Base-by-base conservation (phyloP, 768 basidiomycete species). In the Leccinum disarticulatum region DNA sequence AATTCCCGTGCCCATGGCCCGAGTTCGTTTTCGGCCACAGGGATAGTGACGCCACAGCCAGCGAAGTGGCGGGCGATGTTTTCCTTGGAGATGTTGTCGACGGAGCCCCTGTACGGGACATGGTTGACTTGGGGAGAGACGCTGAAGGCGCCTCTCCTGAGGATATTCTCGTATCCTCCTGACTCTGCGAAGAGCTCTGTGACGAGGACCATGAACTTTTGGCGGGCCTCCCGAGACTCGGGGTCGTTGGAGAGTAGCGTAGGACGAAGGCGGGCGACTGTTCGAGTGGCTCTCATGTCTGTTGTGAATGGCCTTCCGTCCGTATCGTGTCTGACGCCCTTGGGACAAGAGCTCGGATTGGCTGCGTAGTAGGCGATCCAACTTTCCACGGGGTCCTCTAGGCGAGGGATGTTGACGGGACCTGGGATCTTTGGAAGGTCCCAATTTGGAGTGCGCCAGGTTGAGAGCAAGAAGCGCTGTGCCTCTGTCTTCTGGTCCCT, bases 191-290 rank as follows among this genome's bases (percentile, higher is more conserved):
- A 80, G 58, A 81, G 67, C 56, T 76, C 74, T 15, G 73, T 77
- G 10, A 75, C 77, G 47, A 71, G 63, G 0, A 70, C 58, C 76
- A 77, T 76, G 66, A 79, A 79, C 64, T 73, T 77, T 22, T 73
- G 71, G 55, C 78, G 76, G 17, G 73, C 59, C 2, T 77, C 70
- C 19, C 68, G 69, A 51, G 71, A 72, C 11, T 74, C 75, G 50
- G 70, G 60, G 59, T 75, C 74, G 33, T 64, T 70, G 1, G 68
- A 63, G 56, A 73, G 67, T 30, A 75, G 69, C 13, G 72, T 59
- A 2, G 80, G 80, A 41, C 80, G 76, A 28, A 81, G 77, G n/a
- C 78, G 79, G 8, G 80, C 81, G 17, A 81, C 76, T n/a, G 68
- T 76, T 33, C 80, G 76, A 65, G 79, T 80, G 2, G 80, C 80